phyloP scores from a whole-genome alignment of 1,284 basidiomycete species.

The Coniferiporia sulphurascens region DNA sequence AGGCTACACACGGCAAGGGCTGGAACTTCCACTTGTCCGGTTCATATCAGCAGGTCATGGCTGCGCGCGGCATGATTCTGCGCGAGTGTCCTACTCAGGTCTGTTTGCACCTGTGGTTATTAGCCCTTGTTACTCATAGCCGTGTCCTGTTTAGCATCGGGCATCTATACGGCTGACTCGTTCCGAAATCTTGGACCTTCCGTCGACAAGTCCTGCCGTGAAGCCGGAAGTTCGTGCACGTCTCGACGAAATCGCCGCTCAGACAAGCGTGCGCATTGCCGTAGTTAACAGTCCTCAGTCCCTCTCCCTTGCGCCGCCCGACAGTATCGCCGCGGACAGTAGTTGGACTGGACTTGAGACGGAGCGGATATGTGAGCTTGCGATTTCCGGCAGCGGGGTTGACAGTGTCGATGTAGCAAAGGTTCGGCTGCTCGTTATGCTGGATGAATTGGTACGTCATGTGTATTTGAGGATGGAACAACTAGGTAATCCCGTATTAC shows the following conservation, averaged over 20 bases:
- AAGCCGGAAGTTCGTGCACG: slow-evolving; percentile 84
- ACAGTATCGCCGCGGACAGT: slow-evolving; percentile 67
- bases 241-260: slow-evolving; percentile 88
- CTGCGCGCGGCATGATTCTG: slow-evolving; percentile 81
- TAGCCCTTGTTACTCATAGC: slow-evolving; percentile 5
- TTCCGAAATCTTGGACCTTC: slow-evolving; percentile 87
- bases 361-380: slow-evolving; percentile 88
- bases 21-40: slow-evolving; percentile 94
- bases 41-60: slow-evolving; percentile 89
- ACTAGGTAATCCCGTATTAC: slow-evolving; percentile 10
- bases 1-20: slow-evolving; percentile 63
- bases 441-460: slow-evolving; percentile 83
- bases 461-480: neutral
- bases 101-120: neutral
- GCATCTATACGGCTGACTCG: slow-evolving; percentile 86
- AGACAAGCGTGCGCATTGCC: slow-evolving; percentile 84
- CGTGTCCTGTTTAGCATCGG: slow-evolving; percentile 52
- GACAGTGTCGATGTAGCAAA: slow-evolving; percentile 91
- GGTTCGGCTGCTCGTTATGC: slow-evolving; percentile 85
- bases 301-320: slow-evolving; percentile 67
- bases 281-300: slow-evolving; percentile 79
- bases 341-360: slow-evolving; percentile 89
- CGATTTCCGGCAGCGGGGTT: slow-evolving; percentile 76
- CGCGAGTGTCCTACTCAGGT: slow-evolving; percentile 88
- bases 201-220: slow-evolving; percentile 75